Evolutionary conservation across 1,284 basidiomycete species (phyloP).

Genomic region (Gomphus bonarii): DNA sequence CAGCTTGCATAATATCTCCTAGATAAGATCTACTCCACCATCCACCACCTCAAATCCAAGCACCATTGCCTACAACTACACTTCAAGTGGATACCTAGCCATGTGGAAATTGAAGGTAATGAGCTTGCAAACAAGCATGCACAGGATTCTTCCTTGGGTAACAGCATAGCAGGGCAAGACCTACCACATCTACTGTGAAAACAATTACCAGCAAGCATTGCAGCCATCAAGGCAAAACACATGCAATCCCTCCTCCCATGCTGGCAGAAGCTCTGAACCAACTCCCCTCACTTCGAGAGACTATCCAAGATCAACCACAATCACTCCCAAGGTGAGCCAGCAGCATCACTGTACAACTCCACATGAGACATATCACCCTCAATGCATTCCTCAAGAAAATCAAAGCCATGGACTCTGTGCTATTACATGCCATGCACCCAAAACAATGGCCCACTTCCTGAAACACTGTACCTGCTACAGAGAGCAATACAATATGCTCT

Average conservation of each 20-base stretch:
- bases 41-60: neutral
- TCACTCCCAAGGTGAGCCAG: neutral
- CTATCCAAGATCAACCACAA: neutral
- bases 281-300: neutral
- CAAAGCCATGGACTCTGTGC: neutral
- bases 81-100: slow-evolving; percentile 13
- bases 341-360: slow-evolving; percentile 6
- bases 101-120: slow-evolving; percentile 11
- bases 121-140: slow-evolving; percentile 11
- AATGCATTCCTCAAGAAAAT: slow-evolving; percentile 4
- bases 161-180: neutral
- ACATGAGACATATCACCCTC: slow-evolving; percentile 6
- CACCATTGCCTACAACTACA: neutral
- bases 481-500: neutral
- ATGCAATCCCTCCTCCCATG: neutral
- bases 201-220: neutral
- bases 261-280: neutral
- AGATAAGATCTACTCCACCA: neutral
- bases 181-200: neutral
- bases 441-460: slow-evolving; percentile 7
- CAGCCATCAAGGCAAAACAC: neutral
- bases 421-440: neutral
- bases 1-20: neutral
- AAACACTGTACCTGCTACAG: neutral
- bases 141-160: slow-evolving; percentile 5